phyloP scores from a whole-genome alignment of 257 asterid species.

The Gynochthodes officinalis region DNA sequence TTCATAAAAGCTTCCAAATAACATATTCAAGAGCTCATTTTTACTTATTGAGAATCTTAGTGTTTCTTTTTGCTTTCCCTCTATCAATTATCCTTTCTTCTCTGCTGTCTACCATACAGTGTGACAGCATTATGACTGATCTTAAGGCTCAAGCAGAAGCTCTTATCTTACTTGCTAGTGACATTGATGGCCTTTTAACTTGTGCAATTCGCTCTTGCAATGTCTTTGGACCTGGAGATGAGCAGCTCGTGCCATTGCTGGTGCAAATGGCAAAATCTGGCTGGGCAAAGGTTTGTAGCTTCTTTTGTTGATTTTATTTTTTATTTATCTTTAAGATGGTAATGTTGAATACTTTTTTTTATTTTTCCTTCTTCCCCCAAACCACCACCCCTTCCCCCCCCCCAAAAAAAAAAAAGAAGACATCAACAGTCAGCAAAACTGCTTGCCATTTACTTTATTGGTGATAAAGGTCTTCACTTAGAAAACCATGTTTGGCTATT shows the following conservation, averaged over 20 bases:
- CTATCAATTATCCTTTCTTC: constrained; percentile 12
- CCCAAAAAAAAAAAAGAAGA: no score
- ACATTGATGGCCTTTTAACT: constrained; percentile 71
- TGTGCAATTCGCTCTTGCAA: constrained; percentile 83
- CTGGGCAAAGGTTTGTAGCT: constrained; percentile 67
- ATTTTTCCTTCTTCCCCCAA: neutral
- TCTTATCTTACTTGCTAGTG: constrained; percentile 65
- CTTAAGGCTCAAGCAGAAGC: constrained; percentile 91
- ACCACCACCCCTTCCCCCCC: neutral
- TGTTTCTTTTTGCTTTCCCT: constrained; percentile 12
- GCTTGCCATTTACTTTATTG: neutral
- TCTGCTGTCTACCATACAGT: constrained; percentile 38
- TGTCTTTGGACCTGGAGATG: constrained; percentile 87
- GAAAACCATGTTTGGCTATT: neutral
- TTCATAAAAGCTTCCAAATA: constrained; percentile 5
- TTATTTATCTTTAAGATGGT: neutral
- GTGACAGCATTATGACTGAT: constrained; percentile 65
- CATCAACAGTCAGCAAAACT: neutral
- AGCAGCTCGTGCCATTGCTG: constrained; percentile 54
- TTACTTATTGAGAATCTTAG: constrained; percentile 1
- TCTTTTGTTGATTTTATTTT: constrained; percentile 6
- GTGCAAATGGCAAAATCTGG: constrained; percentile 58
- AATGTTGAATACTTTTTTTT: neutral
- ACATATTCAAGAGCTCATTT: neutral
- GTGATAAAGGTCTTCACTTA: neutral